Percentiles rank a stretch among this genome's conserved stretches.
Conservation (phyloP, 352 stramenopile species). For the Phytophthora vignae region DNA sequence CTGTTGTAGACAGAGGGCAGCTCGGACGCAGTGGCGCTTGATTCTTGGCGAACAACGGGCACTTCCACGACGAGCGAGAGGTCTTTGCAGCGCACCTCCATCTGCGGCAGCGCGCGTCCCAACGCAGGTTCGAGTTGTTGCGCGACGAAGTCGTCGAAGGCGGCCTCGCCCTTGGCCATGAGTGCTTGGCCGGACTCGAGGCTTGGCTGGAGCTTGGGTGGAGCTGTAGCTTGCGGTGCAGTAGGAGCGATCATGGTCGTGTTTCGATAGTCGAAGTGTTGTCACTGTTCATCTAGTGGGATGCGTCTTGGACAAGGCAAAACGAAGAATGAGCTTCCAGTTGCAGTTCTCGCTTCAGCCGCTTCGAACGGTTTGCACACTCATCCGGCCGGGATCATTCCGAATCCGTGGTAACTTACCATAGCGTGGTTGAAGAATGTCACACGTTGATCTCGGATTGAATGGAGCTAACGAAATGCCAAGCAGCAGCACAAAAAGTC, state of each 20-base stretch:
- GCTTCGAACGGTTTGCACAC: neutral
- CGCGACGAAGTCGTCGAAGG: constrained; percentile 35
- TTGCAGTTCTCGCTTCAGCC: neutral
- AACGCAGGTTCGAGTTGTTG: constrained; percentile 34
- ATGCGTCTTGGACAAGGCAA: neutral
- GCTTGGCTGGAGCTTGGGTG: neutral
- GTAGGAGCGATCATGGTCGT: neutral
- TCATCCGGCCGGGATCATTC: neutral
- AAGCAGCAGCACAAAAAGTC: neutral
- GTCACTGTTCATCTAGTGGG: neutral
- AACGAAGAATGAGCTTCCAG: neutral
- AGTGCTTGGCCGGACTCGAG: neutral
- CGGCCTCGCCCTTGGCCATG: constrained; percentile 1
- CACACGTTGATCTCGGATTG: neutral
- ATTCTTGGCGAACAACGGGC: constrained; percentile 7
- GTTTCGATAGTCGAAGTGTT: neutral
- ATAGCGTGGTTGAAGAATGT: neutral
- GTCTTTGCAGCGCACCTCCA: constrained; percentile 51
- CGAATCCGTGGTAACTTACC: neutral
- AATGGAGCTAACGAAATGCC: neutral
- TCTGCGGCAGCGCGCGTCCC: constrained; percentile 32
- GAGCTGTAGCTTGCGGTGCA: neutral
- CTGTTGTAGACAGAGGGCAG: constrained; percentile 44
- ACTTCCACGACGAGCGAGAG: constrained; percentile 41
- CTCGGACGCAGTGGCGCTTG: constrained; percentile 17